Evolutionary conservation across 768 basidiomycete species (phyloP).

Genomic region (Macrocybe gigantea): DNA sequence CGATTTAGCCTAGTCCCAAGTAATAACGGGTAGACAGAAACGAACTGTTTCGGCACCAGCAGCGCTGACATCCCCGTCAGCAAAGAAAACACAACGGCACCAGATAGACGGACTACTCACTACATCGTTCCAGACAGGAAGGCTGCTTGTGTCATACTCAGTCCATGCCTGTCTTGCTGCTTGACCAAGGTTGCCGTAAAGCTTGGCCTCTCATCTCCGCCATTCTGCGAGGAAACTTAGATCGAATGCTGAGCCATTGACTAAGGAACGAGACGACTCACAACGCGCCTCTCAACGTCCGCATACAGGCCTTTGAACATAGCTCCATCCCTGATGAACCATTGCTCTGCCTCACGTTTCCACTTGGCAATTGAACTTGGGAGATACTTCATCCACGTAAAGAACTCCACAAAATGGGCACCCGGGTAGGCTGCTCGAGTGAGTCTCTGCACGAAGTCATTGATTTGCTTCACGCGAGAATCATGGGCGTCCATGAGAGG

Average conservation of each 20-base stretch:
- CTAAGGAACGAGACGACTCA: not conserved
- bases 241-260: not conserved
- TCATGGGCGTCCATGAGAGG: slow-evolving; percentile 8
- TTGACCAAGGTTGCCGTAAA: slow-evolving; percentile 3
- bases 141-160: slow-evolving; percentile 7
- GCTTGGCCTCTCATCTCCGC: not conserved
- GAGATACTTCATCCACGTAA: slow-evolving; percentile 25
- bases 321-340: slow-evolving; percentile 6
- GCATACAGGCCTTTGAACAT: slow-evolving; percentile 8
- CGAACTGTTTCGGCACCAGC: slow-evolving; percentile 4
- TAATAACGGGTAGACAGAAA: not conserved
- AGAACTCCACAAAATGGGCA: slow-evolving; percentile 25
- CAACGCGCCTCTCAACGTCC: slow-evolving; percentile 6
- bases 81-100: not conserved
- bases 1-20: not conserved
- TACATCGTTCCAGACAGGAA: slow-evolving; percentile 11
- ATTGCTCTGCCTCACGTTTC: slow-evolving; percentile 10
- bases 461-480: slow-evolving; percentile 7
- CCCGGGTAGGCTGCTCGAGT: slow-evolving; percentile 26
- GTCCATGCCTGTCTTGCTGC: slow-evolving; percentile 6
- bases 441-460: slow-evolving; percentile 18
- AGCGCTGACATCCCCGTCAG: not conserved
- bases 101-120: slow-evolving; percentile 2
- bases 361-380: slow-evolving; percentile 19
- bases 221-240: not conserved